phyloP scores from a whole-genome alignment of 2,329 filamentous ascomycete genomes.

The Macrophomina pseudophaseolina region DNA sequence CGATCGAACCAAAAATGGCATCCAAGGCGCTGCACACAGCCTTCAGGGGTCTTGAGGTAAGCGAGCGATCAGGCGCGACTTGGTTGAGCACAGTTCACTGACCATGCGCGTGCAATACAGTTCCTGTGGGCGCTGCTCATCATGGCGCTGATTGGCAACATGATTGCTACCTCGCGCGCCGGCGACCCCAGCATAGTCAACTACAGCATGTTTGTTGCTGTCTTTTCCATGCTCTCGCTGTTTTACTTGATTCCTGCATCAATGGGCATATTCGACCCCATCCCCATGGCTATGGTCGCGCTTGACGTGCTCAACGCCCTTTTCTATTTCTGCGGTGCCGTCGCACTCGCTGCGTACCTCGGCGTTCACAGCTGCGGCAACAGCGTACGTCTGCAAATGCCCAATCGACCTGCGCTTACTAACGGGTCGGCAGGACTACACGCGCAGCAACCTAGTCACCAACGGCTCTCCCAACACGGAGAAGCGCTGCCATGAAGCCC shows the following conservation, averaged over 20 bases:
- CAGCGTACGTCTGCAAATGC: conserved; percentile 47
- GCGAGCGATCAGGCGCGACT: conserved; percentile 22
- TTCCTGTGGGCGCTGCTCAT: conserved; percentile 65
- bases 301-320: conserved; percentile 66
- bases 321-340: conserved; percentile 72
- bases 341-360: conserved; percentile 74
- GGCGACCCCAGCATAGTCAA: conserved; percentile 64
- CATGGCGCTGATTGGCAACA: conserved; percentile 67
- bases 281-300: conserved; percentile 59
- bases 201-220: conserved; percentile 72
- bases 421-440: conserved; percentile 44
- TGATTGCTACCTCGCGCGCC: conserved; percentile 58
- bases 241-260: conserved; percentile 66
- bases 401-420: too few species aligned
- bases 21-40: conserved; percentile 46
- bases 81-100: conserved; percentile 15
- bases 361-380: conserved; percentile 71
- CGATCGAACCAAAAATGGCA: conserved; percentile 40
- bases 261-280: conserved; percentile 55
- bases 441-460: conserved; percentile 61
- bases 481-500: conserved; percentile 75
- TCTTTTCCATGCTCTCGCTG: conserved; percentile 68
- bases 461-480: conserved; percentile 64
- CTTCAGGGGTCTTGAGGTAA: conserved; percentile 50
- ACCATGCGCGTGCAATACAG: conserved; percentile 41